These are phyloP conservation scores for Ceriops zippeliana DNA, from an alignment of 345 rosid species.

Conservation along the genomic window DNA sequence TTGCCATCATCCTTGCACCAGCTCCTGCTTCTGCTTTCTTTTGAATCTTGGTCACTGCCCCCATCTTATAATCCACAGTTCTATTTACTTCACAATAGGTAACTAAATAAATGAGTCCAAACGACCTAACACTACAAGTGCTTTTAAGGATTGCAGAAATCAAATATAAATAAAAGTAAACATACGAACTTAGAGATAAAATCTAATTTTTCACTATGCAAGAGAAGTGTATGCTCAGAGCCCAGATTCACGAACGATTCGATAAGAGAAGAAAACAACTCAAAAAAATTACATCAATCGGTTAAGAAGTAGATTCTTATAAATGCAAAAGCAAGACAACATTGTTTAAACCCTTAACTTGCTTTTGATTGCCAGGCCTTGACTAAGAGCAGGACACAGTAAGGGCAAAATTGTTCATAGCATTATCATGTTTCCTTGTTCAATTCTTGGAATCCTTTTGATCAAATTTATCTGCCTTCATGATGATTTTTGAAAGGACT, in stretches of 20 bases:
- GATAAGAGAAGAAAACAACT: neutral
- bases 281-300: neutral
- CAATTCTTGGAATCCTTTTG: conserved; percentile 28
- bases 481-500: conserved; percentile 30
- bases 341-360: conserved; percentile 21
- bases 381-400: conserved; percentile 22
- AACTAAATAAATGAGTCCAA: neutral
- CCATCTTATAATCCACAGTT: conserved; percentile 16
- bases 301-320: neutral
- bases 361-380: conserved; percentile 19
- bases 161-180: too few species aligned
- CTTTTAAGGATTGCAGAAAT: neutral
- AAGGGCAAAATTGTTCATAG: conserved; percentile 15
- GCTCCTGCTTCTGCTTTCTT: conserved; percentile 14
- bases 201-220: too few species aligned
- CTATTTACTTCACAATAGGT: conserved; percentile 6
- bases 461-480: conserved; percentile 28
- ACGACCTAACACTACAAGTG: neutral
- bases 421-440: conserved; percentile 10
- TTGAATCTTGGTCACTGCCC: conserved; percentile 11
- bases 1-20: conserved; percentile 35
- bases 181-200: too few species aligned
- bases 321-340: conserved; percentile 1
- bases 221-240: neutral
- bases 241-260: neutral